phyloP scores from a whole-genome alignment of 2,329 filamentous ascomycete genomes.

The Lachnellula willkommii region DNA sequence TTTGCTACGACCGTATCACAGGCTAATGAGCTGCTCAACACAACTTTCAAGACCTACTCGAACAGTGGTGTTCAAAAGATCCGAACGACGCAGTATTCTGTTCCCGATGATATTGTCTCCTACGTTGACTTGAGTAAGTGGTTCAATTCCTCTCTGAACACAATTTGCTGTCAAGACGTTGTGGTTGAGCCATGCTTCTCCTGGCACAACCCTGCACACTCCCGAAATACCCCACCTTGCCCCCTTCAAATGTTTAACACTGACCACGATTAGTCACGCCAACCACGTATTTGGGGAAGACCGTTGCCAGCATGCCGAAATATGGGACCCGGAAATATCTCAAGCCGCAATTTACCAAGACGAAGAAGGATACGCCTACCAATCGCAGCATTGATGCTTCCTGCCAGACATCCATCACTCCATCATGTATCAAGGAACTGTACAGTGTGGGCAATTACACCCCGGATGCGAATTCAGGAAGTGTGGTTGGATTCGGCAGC shows the following conservation, averaged over 20 bases:
- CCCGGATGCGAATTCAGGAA: constrained; percentile 40
- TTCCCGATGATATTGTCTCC: constrained; percentile 19
- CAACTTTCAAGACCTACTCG: constrained; percentile 45
- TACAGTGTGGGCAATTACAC: constrained; percentile 46
- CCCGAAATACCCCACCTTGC: no score
- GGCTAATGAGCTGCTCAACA: constrained; percentile 48
- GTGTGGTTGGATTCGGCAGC: constrained; percentile 44
- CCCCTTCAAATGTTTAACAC: no score
- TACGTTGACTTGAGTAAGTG: constrained; percentile 21
- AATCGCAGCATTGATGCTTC: constrained; percentile 8
- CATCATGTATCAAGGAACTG: constrained; percentile 42
- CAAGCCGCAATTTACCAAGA: not conserved
- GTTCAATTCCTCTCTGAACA: no score
- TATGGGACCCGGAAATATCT: no score
- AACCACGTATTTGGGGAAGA: constrained; percentile 27
- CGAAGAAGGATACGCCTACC: not conserved
- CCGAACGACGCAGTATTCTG: constrained; percentile 24
- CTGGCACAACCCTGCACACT: no score
- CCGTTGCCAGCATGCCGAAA: constrained; percentile 7
- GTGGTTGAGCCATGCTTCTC: no score
- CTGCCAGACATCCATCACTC: constrained; percentile 37
- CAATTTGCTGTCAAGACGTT: no score
- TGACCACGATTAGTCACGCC: constrained; percentile 14
- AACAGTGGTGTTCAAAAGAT: constrained; percentile 40
- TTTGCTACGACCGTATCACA: constrained; percentile 45